These are phyloP conservation scores for Candida methanosorbosa DNA, from an alignment of 805 yeast species.

Conservation along the genomic window DNA sequence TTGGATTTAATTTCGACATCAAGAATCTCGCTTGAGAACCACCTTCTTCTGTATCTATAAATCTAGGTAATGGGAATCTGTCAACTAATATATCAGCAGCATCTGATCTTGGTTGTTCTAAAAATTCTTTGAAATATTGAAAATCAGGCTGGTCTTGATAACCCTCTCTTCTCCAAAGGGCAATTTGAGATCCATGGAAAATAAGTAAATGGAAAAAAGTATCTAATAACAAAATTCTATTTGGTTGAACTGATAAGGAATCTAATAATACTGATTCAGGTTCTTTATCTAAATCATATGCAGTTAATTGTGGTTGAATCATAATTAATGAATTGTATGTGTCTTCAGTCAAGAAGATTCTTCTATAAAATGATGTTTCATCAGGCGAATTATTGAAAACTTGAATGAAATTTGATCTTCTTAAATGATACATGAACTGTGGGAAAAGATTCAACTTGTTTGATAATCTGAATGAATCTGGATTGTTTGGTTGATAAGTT, in stretches of 20 bases:
- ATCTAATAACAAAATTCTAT: slow-evolving; percentile 49
- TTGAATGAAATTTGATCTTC: slow-evolving; percentile 58
- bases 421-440: slow-evolving; percentile 57
- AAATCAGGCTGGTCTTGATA: slow-evolving; percentile 57
- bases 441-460: slow-evolving; percentile 47
- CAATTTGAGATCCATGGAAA: slow-evolving; percentile 57
- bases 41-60: slow-evolving; percentile 67
- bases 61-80: slow-evolving; percentile 64
- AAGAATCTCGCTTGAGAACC: slow-evolving; percentile 70
- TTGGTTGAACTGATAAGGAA: slow-evolving; percentile 51
- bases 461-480: slow-evolving; percentile 41
- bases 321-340: slow-evolving; percentile 50
- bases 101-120: slow-evolving; percentile 54
- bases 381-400: slow-evolving; percentile 67
- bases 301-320: slow-evolving; percentile 62
- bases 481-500: slow-evolving; percentile 36
- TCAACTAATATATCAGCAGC: slow-evolving; percentile 59
- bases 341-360: slow-evolving; percentile 54
- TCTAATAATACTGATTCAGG: slow-evolving; percentile 60
- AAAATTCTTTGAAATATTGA: slow-evolving; percentile 47
- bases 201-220: slow-evolving; percentile 64
- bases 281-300: slow-evolving; percentile 47
- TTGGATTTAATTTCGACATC: slow-evolving; percentile 62
- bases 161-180: slow-evolving; percentile 57
- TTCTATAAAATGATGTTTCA: slow-evolving; percentile 59